phyloP scores from a whole-genome alignment of 805 yeast species.

The Nakazawaea anatomiae region DNA sequence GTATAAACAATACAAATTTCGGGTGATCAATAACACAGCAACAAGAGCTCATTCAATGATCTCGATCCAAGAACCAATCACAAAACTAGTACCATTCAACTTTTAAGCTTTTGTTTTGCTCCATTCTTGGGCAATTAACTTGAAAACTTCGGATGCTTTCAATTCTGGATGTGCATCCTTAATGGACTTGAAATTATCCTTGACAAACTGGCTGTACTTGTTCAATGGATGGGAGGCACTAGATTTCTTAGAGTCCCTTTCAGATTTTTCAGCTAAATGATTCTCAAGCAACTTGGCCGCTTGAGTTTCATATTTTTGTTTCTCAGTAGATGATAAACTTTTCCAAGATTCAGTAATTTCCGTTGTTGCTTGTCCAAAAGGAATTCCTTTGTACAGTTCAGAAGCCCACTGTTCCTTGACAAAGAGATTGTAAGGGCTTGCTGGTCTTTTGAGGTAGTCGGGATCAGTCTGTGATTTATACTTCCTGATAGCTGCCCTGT shows the following conservation, averaged over 20 bases:
- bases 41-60: no score
- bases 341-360: background rate
- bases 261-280: background rate
- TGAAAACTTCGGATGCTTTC: background rate
- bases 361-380: no score
- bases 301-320: background rate
- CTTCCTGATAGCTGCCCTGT: background rate
- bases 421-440: background rate
- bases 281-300: background rate
- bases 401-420: background rate
- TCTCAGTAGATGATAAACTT: background rate
- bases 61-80: no score
- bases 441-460: background rate
- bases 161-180: background rate
- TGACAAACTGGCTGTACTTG: background rate
- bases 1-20: no score
- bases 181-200: slow-evolving; percentile 1
- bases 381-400: no score
- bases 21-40: no score
- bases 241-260: background rate
- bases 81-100: background rate
- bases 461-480: slow-evolving; percentile 1
- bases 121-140: slow-evolving; percentile 5
- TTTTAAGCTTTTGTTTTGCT: background rate
- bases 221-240: no score